A percentile compares a stretch with the other conserved stretches of the same genome.
Evolutionary conservation across 495 filamentous ascomycete genomes (phyloP).

Genomic region (Aspergillus affinis): DNA sequence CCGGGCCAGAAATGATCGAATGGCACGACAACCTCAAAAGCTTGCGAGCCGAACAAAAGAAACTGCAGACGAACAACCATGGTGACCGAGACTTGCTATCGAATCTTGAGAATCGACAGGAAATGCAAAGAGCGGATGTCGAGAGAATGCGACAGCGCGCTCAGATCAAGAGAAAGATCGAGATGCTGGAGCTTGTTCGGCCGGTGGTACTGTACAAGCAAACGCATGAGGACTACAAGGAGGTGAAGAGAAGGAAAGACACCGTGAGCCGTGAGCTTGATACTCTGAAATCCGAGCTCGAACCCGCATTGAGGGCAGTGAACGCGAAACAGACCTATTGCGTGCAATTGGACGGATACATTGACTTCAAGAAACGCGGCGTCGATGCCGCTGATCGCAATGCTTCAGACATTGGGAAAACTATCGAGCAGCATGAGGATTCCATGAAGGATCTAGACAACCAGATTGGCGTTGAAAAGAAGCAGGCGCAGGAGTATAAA

Average conservation of each 20-base stretch:
- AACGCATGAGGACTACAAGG: constrained; percentile 29
- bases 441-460: constrained; percentile 54
- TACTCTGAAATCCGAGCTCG: constrained; percentile 57
- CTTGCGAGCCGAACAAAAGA: constrained; percentile 67
- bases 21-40: constrained; percentile 75
- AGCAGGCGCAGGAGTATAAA: constrained; percentile 47
- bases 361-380: constrained; percentile 49
- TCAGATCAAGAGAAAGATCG: constrained; percentile 62
- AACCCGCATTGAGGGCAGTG: constrained; percentile 65
- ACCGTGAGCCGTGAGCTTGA: constrained; percentile 51
- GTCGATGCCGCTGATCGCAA: constrained; percentile 50
- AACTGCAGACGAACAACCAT: constrained; percentile 56
- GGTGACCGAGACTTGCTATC: constrained; percentile 59
- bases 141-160: constrained; percentile 76
- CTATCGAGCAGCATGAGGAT: constrained; percentile 53
- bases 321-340: constrained; percentile 65
- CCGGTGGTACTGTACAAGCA: constrained; percentile 64
- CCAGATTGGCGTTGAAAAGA: constrained; percentile 58
- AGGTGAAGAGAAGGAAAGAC: constrained; percentile 48
- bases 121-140: constrained; percentile 76
- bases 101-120: constrained; percentile 71
- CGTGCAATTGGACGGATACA: constrained; percentile 46
- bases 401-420: constrained; percentile 48
- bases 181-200: constrained; percentile 61
- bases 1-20: constrained; percentile 72